Evolutionary conservation across 768 basidiomycete genomes (phyloP), one percentile per base, ranked within the genome.

Genomic region (Albatrellus ellisii): DNA sequence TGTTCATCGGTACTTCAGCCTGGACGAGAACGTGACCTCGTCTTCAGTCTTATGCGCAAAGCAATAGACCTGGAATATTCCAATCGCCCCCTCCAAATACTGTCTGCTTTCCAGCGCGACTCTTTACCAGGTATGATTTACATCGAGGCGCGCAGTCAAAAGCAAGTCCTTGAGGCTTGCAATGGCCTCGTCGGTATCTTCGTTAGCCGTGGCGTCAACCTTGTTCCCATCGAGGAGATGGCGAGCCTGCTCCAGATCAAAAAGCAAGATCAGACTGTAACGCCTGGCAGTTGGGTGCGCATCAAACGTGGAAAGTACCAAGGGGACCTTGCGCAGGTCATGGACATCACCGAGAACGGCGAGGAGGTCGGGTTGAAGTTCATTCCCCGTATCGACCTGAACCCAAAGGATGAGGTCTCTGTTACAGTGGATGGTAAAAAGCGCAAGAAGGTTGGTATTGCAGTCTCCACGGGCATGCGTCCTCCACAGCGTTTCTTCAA

Each of bases 171-270:
- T 48, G 72, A 80, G 43, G 92, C 94, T 5, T 75, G 87, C 55
- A 72, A 77, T 43, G 94, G 94, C 21, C 80, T 98, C 36, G 85
- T 98, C 39, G 95, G 92, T 39, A 77, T 98, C 41, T 99, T 90
- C 59, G 72, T 77, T 22, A 78, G 74, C 53, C 78, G 84, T 39
- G 85, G 86, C 12, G 75, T 89, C 47, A 70, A 72, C 15, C 72
- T 95, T 26, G 91, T 97, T 0, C 91, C 91, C 6, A 90, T 97
- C 45, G 86, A 92, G 54, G 95, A 99, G 66, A 98, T 98, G 92
- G 89, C 95, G 14, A 88, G 86, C 46, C 66, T 98, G 27, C 70
- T 98, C 51, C 86, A 88, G 56, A 95, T 95, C 54, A 97, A 92
- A 68, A 92, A 92, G 64, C 84, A 91, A 56, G 88, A 91, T 48